phyloP scores from a whole-genome alignment of 805 yeast species.

The Metschnikowia shivogae region DNA sequence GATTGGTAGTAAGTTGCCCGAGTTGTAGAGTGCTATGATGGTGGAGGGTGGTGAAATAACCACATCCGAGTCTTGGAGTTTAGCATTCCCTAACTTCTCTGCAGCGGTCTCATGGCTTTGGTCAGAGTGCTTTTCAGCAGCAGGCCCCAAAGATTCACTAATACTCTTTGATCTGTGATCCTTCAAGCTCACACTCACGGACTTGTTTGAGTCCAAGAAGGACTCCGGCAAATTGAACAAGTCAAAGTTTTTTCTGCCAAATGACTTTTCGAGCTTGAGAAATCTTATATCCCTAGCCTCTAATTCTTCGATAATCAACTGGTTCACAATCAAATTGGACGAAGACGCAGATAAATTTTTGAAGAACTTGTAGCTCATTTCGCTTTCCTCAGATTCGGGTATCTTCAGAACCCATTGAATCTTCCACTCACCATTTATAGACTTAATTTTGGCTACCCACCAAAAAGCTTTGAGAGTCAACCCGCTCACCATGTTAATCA shows the following conservation, averaged over 20 bases:
- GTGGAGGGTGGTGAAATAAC: slow-evolving; percentile 7
- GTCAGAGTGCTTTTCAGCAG: not conserved
- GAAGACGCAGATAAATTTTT: slow-evolving; percentile 39
- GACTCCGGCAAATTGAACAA: slow-evolving; percentile 4
- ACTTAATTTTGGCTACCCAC: slow-evolving; percentile 51
- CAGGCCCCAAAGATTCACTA: not conserved
- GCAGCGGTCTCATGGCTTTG: not conserved
- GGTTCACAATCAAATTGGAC: slow-evolving; percentile 47
- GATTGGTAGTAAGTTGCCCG: slow-evolving; percentile 29
- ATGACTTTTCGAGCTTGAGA: slow-evolving; percentile 13
- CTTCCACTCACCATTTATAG: slow-evolving; percentile 51
- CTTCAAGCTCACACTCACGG: slow-evolving; percentile 1
- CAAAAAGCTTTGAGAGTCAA: slow-evolving; percentile 37
- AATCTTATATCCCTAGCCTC: slow-evolving; percentile 36
- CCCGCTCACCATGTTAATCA: slow-evolving; percentile 39
- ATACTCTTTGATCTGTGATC: not conserved
- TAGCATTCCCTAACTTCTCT: not conserved
- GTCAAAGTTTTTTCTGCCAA: not conserved
- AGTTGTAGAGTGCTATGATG: slow-evolving; percentile 18
- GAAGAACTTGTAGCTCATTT: slow-evolving; percentile 32
- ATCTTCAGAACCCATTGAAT: slow-evolving; percentile 47
- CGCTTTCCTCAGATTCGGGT: slow-evolving; percentile 12
- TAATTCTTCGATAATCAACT: slow-evolving; percentile 50
- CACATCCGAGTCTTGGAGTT: not conserved
- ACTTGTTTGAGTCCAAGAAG: not conserved